Base-by-base conservation (phyloP, 495 filamentous ascomycete genomes). In the Umbilicaria muhlenbergii region DNA sequence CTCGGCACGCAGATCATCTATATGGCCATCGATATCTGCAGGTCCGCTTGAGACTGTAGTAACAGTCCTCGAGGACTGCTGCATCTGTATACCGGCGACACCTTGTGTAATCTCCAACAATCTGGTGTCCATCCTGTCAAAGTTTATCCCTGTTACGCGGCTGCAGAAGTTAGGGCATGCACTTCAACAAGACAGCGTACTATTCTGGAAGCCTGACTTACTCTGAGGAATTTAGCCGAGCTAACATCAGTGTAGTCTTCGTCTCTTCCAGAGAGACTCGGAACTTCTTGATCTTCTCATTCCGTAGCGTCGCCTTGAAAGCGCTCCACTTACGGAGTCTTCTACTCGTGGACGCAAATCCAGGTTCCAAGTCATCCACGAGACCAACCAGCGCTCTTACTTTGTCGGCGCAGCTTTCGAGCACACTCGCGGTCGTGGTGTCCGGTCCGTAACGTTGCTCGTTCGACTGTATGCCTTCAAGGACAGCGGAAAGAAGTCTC, bases 241-340 rank as follows among this genome's bases (percentile, higher is more conserved):
- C 48, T n/a, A 47, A 19, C 5, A 50, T 16, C 4, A 50, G 14
- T 14, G 33, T 42, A 3, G 34, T 11, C 36, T 51, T 53, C 34
- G 38, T 15, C 32, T 42, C 32, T 32, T 51, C 43, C 32, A 44
- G 14, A 14, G 46, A 13, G 13, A 31, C 46, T 19, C 41, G 46
- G 8, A 58, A 45, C 12, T 35, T 51, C 34, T 45, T 42, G 3
- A 62, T 33, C 32, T 47, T 18, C 1, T 54, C 51, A 31, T 51
- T 52, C 43, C 55, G 59, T 32, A 56, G 34, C 5, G 57, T 46
- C 7, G 56, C 55, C 33, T 56, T 61, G 1, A 56, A 21, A 11
- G 44, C 41, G 0, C 32, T 46, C 42, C 55, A 21, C 36, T 51
- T 65, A 6, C 46, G 54, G 12, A 41, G 32, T 2, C 41, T 15